Evolutionary conservation across 345 rosid species (phyloP).

Genomic region (Angophora floribunda): DNA sequence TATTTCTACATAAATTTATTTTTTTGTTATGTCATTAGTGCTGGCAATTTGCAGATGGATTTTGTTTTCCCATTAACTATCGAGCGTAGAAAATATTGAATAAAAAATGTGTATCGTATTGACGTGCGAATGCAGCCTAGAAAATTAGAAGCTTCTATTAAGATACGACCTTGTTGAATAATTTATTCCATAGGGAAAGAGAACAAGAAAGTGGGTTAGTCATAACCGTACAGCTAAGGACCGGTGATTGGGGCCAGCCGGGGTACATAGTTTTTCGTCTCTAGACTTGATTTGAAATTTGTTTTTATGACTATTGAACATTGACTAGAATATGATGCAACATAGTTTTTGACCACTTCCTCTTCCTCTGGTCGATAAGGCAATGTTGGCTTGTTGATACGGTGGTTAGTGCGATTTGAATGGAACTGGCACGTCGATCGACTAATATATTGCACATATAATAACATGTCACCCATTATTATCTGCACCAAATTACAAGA

Average conservation of each 20-base stretch:
- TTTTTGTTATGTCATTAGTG: not conserved
- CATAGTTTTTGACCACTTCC: not conserved
- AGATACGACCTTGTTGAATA: not conserved
- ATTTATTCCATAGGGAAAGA: not conserved
- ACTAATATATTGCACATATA: not conserved
- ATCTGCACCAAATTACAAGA: not conserved
- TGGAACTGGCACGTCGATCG: not conserved
- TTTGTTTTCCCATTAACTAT: not conserved
- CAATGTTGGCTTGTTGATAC: not conserved
- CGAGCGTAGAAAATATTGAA: not conserved
- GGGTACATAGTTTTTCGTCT: not conserved
- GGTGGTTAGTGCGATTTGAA: not conserved
- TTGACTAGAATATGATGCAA: not conserved
- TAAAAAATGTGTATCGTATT: not conserved
- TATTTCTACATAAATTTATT: not conserved
- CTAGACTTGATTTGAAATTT: not conserved
- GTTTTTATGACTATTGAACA: not conserved
- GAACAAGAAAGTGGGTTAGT: not conserved
- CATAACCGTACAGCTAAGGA: not conserved
- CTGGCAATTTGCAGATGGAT: rapidly evolving
- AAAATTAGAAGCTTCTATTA: not conserved
- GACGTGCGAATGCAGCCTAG: rapidly evolving
- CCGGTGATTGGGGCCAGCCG: not conserved
- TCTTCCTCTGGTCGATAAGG: not conserved
- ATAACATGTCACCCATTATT: not conserved